phyloP scores from a whole-genome alignment of 2,329 filamentous ascomycete genomes.

The Harringtonia aguacate region DNA sequence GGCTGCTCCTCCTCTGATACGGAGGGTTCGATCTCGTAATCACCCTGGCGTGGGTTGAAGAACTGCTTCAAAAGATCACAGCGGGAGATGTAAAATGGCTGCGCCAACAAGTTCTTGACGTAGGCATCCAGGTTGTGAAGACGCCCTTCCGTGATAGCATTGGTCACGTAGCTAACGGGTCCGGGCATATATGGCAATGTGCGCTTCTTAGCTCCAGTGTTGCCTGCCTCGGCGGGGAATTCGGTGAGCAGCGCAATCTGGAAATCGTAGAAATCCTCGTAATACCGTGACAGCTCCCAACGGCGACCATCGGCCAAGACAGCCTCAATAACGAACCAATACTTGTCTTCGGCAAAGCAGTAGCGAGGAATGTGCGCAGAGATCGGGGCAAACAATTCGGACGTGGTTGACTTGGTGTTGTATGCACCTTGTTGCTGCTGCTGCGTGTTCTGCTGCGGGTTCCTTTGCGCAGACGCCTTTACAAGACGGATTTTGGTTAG shows the following conservation, averaged over 20 bases:
- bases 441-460: slow-evolving; percentile 19
- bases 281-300: slow-evolving; percentile 91
- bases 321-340: slow-evolving; percentile 96
- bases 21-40: slow-evolving; percentile 78
- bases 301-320: slow-evolving; percentile 80
- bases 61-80: slow-evolving; percentile 81
- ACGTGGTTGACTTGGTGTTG: slow-evolving; percentile 29
- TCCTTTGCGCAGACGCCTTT: slow-evolving; percentile 17
- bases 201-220: slow-evolving; percentile 66
- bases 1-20: slow-evolving; percentile 36
- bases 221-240: slow-evolving; percentile 88
- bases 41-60: slow-evolving; percentile 80
- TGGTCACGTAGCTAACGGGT: slow-evolving; percentile 95
- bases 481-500: background rate
- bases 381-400: slow-evolving; percentile 62
- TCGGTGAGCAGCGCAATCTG: slow-evolving; percentile 89
- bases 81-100: slow-evolving; percentile 74
- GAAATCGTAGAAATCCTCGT: slow-evolving; percentile 98
- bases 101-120: slow-evolving; percentile 77
- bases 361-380: slow-evolving; percentile 82
- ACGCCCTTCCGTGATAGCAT: slow-evolving; percentile 87
- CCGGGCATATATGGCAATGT: slow-evolving; percentile 96
- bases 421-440: slow-evolving; percentile 2
- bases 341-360: slow-evolving; percentile 94
- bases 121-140: slow-evolving; percentile 91